Evolutionary conservation across 2,329 filamentous ascomycete genomes (phyloP).

Genomic region (Penicillium griseofulvum): DNA sequence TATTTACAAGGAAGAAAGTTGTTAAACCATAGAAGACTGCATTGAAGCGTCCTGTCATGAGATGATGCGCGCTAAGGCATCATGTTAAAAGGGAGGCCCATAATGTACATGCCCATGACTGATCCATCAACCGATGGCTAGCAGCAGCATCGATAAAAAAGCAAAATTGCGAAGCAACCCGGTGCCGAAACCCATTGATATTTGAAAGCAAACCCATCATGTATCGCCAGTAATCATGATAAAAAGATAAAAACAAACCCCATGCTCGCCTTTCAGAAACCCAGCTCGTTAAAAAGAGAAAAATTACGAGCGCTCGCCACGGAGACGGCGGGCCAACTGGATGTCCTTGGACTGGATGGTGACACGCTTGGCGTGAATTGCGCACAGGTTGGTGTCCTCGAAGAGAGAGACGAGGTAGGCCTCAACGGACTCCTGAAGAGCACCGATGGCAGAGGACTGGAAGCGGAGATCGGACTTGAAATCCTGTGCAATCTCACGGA

Average conservation of each 20-base stretch:
- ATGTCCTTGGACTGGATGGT: constrained; percentile 95
- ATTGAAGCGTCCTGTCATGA: constrained; percentile 38
- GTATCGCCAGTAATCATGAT: constrained; percentile 45
- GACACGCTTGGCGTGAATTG: constrained; percentile 98
- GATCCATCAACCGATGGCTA: constrained; percentile 27
- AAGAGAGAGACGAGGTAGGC: constrained; percentile 98
- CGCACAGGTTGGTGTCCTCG: constrained; percentile 97
- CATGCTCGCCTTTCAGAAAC: constrained; percentile 42
- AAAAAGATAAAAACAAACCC: constrained; percentile 38
- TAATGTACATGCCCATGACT: constrained; percentile 41
- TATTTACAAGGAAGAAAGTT: neutral
- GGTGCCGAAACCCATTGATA: constrained; percentile 41
- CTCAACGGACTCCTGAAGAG: constrained; percentile 97
- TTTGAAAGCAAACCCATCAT: constrained; percentile 45
- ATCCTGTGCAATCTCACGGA: constrained; percentile 94
- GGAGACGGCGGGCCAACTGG: constrained; percentile 90
- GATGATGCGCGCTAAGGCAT: constrained; percentile 31
- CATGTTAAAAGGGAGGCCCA: constrained; percentile 24
- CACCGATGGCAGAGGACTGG: constrained; percentile 96
- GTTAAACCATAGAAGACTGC: constrained; percentile 29
- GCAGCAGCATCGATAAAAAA: constrained; percentile 33
- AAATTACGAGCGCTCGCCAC: constrained; percentile 80
- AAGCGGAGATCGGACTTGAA: constrained; percentile 95
- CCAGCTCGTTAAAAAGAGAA: constrained; percentile 30
- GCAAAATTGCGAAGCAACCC: constrained; percentile 36